Base-by-base conservation (phyloP, 2,329 filamentous ascomycete genomes). In the Coniochaeta ligniaria region DNA sequence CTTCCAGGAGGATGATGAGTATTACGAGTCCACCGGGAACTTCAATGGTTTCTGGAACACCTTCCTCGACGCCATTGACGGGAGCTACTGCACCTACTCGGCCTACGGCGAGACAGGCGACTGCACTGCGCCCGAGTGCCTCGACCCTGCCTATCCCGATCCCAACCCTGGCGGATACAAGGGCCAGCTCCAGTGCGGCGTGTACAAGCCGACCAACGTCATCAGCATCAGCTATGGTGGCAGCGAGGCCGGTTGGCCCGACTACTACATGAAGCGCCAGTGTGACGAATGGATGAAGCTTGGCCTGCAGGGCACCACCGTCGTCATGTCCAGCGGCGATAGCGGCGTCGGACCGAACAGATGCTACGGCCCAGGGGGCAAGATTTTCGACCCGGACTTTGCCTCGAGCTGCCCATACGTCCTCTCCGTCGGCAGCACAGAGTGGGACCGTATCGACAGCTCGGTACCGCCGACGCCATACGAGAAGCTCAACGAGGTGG, bases 141-240 rank as follows among this genome's bases (percentile, higher is more conserved):
- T 79, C 17, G 81, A 83, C 60, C 77, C 80, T 0, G 67, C 69
- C 1, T 83, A 84, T 64, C 82, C 81, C 0, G 75, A 83, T 63
- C 70, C 73, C 0, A 65, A 69, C 11, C 24, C 68, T 0, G 78
- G 74, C 33, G 81, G 80, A 26, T 84, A 82, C 71, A 77, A 78
- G 61, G 79, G 79, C 22, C 61, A 69, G 47, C 69, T 74, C 22
- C 67, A 70, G 63, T 75, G 70, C 63, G 72, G 71, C 47, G 66
- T 67, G 14, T 72, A 70, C 72, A 74, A 78, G 65, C 80, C 82
- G 2, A 81, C 83, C 11, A 83, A 84, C 63, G 82, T 85, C 7
- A 77, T 84, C 62, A 79, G 76, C 41, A 81, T 86, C 64, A 82
- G 79, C 3, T 85, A 85, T 67, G 82, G 82, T 55, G 79, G 79